phyloP scores from a whole-genome alignment of 2,329 filamentous ascomycete genomes.

The Colletotrichum sp. region DNA sequence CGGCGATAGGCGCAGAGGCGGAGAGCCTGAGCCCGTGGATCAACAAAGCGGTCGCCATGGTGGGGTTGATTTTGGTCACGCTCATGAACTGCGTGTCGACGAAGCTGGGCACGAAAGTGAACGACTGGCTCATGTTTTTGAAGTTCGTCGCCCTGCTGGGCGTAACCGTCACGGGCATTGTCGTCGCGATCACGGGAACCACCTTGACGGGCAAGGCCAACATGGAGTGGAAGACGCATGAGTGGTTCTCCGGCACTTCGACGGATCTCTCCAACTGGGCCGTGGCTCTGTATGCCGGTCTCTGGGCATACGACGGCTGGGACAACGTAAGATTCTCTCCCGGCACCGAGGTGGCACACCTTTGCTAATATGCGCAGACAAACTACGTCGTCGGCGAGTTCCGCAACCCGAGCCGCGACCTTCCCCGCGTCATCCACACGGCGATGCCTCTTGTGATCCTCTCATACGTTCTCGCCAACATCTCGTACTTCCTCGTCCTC shows the following conservation, averaged over 20 bases:
- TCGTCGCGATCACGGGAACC: conserved; percentile 86
- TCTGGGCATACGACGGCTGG: conserved; percentile 99
- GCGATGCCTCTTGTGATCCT: conserved; percentile 94
- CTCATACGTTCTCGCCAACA: conserved; percentile 88
- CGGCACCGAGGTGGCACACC: neutral
- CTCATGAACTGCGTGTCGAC: conserved; percentile 91
- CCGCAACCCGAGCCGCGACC: conserved; percentile 85
- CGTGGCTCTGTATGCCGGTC: conserved; percentile 89
- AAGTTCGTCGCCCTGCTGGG: conserved; percentile 91
- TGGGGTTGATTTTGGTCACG: conserved; percentile 78
- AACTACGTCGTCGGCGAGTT: conserved; percentile 99
- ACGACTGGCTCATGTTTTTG: conserved; percentile 94
- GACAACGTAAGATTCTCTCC: conserved; percentile 77
- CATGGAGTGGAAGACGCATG: conserved; percentile 82
- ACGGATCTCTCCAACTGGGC: conserved; percentile 86
- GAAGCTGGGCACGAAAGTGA: conserved; percentile 82
- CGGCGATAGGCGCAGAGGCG: conserved; percentile 84
- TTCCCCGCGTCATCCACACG: conserved; percentile 94
- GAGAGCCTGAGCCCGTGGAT: conserved; percentile 84
- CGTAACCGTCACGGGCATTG: conserved; percentile 85
- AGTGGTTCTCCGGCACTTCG: conserved; percentile 89
- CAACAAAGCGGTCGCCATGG: conserved; percentile 84
- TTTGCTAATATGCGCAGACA: conserved; percentile 60
- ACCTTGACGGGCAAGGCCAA: conserved; percentile 79
- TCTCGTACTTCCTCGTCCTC: conserved; percentile 93